Percentiles rank a stretch among this genome's conserved stretches.
Conservation (phyloP, 1,284 basidiomycete species). For the Boletus albobrunnescens region DNA sequence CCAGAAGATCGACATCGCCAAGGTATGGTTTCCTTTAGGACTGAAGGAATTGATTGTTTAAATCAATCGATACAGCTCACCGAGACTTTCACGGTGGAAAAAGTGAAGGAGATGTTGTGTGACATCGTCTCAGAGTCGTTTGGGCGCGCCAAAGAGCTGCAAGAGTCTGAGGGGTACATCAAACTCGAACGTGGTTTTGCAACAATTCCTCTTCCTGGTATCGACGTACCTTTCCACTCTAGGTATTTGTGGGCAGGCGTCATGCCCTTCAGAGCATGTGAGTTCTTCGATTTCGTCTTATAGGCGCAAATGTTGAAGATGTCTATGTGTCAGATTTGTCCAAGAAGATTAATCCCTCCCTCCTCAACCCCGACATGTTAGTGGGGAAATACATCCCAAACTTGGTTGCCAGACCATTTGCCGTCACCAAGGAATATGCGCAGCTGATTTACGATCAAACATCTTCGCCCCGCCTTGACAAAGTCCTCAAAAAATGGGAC, state of each 20-base stretch:
- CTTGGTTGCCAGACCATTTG: conserved; percentile 92
- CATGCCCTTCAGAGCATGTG: conserved; percentile 91
- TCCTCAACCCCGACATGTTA: conserved; percentile 89
- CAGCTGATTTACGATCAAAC: conserved; percentile 96
- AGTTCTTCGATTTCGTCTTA: conserved; percentile 28
- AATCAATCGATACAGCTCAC: conserved; percentile 56
- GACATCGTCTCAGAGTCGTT: conserved; percentile 88
- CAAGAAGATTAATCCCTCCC: conserved; percentile 92
- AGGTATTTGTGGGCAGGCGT: conserved; percentile 96
- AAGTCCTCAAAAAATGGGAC: conserved; percentile 92
- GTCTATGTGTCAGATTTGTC: conserved; percentile 69
- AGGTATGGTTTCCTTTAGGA: conserved; percentile 47
- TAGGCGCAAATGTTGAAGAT: conserved; percentile 20
- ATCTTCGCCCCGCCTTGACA: conserved; percentile 87
- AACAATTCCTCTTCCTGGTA: conserved; percentile 93
- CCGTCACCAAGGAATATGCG: conserved; percentile 85
- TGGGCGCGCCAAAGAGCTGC: conserved; percentile 73
- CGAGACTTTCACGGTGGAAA: conserved; percentile 78
- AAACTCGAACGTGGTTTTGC: conserved; percentile 95
- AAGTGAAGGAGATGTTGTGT: conserved; percentile 87
- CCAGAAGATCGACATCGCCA: conserved; percentile 93
- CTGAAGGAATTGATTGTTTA: conserved; percentile 6
- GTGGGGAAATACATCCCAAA: conserved; percentile 97
- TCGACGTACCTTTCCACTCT: conserved; percentile 99
- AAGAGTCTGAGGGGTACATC: conserved; percentile 84